phyloP scores from a whole-genome alignment of 257 asterid genomes.

The Nyctanthes arbortristis region DNA sequence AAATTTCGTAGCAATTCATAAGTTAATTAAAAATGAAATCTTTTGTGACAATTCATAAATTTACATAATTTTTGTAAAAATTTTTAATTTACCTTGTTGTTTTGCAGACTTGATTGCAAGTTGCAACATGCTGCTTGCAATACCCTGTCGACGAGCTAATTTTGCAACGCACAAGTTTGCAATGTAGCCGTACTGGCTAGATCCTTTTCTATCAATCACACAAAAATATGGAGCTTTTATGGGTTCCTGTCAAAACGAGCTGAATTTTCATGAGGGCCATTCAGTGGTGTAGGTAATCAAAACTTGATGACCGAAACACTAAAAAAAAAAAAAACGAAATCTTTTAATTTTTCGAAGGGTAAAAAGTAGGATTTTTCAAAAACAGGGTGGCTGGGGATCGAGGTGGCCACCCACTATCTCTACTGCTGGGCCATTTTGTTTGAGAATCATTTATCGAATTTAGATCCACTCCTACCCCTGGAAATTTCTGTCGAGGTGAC shows the following conservation, averaged over 20 bases:
- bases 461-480: slow-evolving; percentile 40
- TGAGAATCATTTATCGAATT: neutral
- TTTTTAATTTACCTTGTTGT: slow-evolving; percentile 37
- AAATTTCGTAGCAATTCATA: neutral
- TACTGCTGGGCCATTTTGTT: no score
- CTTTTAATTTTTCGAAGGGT: no score
- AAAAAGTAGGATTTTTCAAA: neutral
- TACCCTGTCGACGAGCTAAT: slow-evolving; percentile 68
- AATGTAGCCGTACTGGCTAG: slow-evolving; percentile 50
- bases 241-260: slow-evolving; percentile 39
- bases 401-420: no score
- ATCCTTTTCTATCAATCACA: slow-evolving; percentile 27
- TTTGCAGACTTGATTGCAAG: slow-evolving; percentile 46
- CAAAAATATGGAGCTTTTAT: slow-evolving; percentile 40
- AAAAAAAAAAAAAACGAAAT: no score
- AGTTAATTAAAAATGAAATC: neutral
- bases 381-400: no score
- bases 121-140: slow-evolving; percentile 57
- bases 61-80: no score
- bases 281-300: no score
- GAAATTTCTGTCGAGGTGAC: slow-evolving; percentile 48
- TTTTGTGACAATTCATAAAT: no score
- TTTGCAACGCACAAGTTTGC: slow-evolving; percentile 73
- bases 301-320: no score
- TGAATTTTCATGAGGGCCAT: neutral